phyloP scores from a whole-genome alignment of 495 filamentous ascomycete genomes.

The Penicillium salamii region DNA sequence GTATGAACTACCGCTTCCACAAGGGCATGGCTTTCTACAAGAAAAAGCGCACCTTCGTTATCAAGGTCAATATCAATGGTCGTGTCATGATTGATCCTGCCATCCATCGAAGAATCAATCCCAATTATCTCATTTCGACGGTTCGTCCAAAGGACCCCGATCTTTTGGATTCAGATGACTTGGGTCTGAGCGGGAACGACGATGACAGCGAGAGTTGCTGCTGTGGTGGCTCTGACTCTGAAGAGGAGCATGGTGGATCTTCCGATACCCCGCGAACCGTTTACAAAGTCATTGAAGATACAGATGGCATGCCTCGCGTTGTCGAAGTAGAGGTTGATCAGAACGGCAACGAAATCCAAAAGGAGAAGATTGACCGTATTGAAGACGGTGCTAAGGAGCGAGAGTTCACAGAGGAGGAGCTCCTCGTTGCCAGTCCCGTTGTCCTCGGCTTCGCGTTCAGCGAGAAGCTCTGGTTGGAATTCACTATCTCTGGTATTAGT shows the following conservation, averaged over 20 bases:
- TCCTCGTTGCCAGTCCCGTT: conserved; percentile 85
- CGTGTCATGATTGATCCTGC: conserved; percentile 89
- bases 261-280: conserved; percentile 56
- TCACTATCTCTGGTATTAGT: conserved; percentile 76
- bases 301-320: conserved; percentile 56
- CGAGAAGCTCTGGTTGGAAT: conserved; percentile 91
- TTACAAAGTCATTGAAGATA: conserved; percentile 65
- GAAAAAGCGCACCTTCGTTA: conserved; percentile 66
- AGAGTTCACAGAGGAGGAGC: conserved; percentile 79
- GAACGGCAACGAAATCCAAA: conserved; percentile 59
- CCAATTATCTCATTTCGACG: conserved; percentile 80
- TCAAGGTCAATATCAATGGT: conserved; percentile 87
- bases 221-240: conserved; percentile 51
- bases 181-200: conserved; percentile 41
- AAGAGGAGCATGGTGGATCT: conserved; percentile 39
- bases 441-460: conserved; percentile 90
- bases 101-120: conserved; percentile 82
- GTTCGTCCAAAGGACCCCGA: conserved; percentile 77
- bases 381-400: conserved; percentile 41
- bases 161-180: conserved; percentile 50
- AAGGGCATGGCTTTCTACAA: conserved; percentile 80
- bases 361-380: conserved; percentile 60
- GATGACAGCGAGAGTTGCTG: conserved; percentile 42
- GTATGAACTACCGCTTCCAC: conserved; percentile 83
- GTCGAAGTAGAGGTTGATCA: conserved; percentile 62